Percentiles rank a stretch among this genome's conserved stretches.
phyloP scores from a whole-genome alignment of 2,329 filamentous ascomycete genomes.

The Phyllosticta capitalensis region DNA sequence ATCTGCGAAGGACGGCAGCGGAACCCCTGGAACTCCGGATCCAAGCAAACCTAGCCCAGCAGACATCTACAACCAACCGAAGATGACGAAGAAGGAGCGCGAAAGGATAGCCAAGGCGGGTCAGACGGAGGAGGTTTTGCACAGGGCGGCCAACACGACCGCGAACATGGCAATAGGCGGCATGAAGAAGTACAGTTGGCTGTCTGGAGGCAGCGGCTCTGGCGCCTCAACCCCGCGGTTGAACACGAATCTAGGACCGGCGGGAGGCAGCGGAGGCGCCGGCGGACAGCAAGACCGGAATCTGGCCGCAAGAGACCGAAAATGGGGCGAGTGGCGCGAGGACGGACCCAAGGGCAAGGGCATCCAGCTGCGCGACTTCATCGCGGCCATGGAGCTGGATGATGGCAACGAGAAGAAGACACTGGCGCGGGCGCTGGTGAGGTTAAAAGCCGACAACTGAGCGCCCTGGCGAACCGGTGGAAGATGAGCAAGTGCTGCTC shows the following conservation, averaged over 20 bases:
- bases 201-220: constrained; percentile 46
- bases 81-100: constrained; percentile 78
- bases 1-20: constrained; percentile 16
- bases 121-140: constrained; percentile 66
- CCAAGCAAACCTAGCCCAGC: constrained; percentile 11
- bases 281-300: constrained; percentile 27
- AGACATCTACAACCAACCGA: constrained; percentile 16
- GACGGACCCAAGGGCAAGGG: constrained; percentile 56
- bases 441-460: constrained; percentile 19
- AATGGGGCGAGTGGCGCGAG: constrained; percentile 68
- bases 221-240: constrained; percentile 25
- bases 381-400: constrained; percentile 70
- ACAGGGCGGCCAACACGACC: constrained; percentile 74
- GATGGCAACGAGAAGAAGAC: constrained; percentile 61
- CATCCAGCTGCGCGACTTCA: constrained; percentile 77
- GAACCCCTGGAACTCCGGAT: constrained; percentile 18
- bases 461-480: background rate
- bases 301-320: constrained; percentile 50
- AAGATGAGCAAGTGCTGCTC: too few species aligned
- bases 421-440: constrained; percentile 21
- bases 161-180: constrained; percentile 66
- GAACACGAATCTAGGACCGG: constrained; percentile 17
- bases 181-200: constrained; percentile 69
- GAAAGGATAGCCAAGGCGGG: constrained; percentile 65
- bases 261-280: constrained; percentile 20